Conservation (phyloP, 331 rosid species). For the Acacia pycnantha region DNA sequence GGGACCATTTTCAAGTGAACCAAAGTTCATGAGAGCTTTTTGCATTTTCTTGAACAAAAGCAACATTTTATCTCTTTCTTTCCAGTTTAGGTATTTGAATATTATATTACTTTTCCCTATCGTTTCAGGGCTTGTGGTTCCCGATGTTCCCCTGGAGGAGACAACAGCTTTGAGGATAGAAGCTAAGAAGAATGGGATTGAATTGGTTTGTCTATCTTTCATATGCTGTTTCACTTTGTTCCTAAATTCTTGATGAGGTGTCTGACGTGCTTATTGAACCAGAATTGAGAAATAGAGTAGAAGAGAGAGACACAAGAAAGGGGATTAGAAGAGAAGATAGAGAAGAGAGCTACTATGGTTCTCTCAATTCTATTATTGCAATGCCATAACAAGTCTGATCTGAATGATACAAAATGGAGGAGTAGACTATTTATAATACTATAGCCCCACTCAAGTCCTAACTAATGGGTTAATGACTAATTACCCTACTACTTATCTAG, state of each 20-base stretch:
- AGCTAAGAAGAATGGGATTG: constrained; percentile 73
- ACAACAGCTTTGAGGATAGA: constrained; percentile 63
- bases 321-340: too few relatives aligned
- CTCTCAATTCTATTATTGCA: too few relatives aligned
- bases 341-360: too few relatives aligned
- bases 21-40: background rate
- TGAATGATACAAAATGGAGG: too few relatives aligned
- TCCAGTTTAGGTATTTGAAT: constrained; percentile 1
- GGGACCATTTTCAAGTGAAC: background rate
- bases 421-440: too few relatives aligned
- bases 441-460: too few relatives aligned
- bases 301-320: too few relatives aligned
- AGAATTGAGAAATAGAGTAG: too few relatives aligned
- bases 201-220: constrained; percentile 61
- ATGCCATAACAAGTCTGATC: too few relatives aligned
- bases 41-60: background rate
- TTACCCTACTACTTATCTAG: too few relatives aligned
- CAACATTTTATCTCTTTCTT: background rate
- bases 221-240: constrained; percentile 11
- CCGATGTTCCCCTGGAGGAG: constrained; percentile 95
- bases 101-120: constrained; percentile 8
- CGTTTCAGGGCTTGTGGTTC: constrained; percentile 83
- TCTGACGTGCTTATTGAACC: too few relatives aligned
- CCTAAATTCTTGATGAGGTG: constrained; percentile 10
- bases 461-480: too few relatives aligned